phyloP scores from a whole-genome alignment of 1,139 yeast genomes.

The Debaryomyces robertsiae region DNA sequence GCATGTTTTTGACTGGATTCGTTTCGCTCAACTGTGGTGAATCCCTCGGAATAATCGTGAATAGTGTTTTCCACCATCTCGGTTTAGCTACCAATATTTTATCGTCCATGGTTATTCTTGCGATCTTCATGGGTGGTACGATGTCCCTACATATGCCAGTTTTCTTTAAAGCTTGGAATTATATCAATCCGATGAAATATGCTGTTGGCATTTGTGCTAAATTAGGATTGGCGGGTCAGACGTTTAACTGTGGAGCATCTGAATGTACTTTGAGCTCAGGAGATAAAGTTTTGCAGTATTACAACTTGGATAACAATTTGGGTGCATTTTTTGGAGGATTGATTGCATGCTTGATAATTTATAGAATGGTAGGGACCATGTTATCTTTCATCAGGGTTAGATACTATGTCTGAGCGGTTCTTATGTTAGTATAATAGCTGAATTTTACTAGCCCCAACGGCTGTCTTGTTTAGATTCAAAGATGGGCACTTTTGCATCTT shows the following conservation, averaged over 20 bases:
- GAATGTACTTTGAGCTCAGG: conserved; percentile 40
- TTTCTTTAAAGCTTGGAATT: conserved; percentile 70
- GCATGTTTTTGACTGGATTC: conserved; percentile 57
- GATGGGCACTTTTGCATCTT: too few relatives aligned
- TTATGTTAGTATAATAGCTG: not conserved
- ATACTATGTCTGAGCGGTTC: conserved; percentile 15
- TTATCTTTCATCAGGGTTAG: conserved; percentile 33
- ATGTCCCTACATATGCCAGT: conserved; percentile 75
- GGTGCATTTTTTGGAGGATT: conserved; percentile 40
- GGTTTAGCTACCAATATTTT: conserved; percentile 80
- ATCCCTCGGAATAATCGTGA: conserved; percentile 76
- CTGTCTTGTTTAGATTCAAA: too few relatives aligned
- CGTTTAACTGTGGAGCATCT: conserved; percentile 31
- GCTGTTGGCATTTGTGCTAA: conserved; percentile 56
- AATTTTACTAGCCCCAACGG: too few relatives aligned
- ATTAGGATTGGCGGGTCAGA: conserved; percentile 37
- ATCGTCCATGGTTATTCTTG: conserved; percentile 63
- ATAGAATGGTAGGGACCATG: conserved; percentile 34
- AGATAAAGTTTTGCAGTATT: conserved; percentile 35
- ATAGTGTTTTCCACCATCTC: conserved; percentile 71
- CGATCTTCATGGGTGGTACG: conserved; percentile 85
- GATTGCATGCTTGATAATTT: conserved; percentile 36
- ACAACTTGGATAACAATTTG: conserved; percentile 32
- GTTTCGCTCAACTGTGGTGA: conserved; percentile 75
- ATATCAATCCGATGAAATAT: conserved; percentile 72